Evolutionary conservation across 768 basidiomycete genomes (phyloP).

Genomic region (Boletus huronensis): DNA sequence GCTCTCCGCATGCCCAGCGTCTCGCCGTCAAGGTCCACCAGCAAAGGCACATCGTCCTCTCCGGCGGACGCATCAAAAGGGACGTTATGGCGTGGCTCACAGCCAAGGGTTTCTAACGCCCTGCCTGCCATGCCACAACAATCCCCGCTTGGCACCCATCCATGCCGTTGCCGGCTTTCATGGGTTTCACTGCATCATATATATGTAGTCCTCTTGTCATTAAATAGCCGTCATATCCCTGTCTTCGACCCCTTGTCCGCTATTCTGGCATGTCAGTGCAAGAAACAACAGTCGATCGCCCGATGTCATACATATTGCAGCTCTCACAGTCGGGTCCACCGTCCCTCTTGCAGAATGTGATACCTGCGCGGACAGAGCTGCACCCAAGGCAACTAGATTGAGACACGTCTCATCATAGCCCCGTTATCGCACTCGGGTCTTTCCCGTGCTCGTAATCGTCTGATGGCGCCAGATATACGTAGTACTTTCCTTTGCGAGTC

Average conservation of each 20-base stretch:
- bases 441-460: background rate
- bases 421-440: background rate
- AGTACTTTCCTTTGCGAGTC: background rate
- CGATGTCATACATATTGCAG: background rate
- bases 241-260: background rate
- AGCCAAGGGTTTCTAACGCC: constrained; percentile 56
- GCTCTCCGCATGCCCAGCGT: constrained; percentile 44
- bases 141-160: constrained; percentile 8
- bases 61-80: constrained; percentile 62
- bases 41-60: constrained; percentile 53
- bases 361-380: no score
- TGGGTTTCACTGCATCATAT: constrained; percentile 10
- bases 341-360: background rate
- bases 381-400: background rate
- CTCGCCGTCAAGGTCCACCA: constrained; percentile 47
- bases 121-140: background rate
- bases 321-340: background rate
- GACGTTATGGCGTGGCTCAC: constrained; percentile 61
- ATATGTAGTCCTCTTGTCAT: constrained; percentile 9
- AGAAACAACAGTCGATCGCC: background rate
- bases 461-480: background rate
- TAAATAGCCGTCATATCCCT: constrained; percentile 12
- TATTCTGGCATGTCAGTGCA: background rate
- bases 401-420: background rate
- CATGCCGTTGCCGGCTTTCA: constrained; percentile 5